phyloP scores from a whole-genome alignment of 2,329 filamentous ascomycete genomes.

The Lachnellula arida region DNA sequence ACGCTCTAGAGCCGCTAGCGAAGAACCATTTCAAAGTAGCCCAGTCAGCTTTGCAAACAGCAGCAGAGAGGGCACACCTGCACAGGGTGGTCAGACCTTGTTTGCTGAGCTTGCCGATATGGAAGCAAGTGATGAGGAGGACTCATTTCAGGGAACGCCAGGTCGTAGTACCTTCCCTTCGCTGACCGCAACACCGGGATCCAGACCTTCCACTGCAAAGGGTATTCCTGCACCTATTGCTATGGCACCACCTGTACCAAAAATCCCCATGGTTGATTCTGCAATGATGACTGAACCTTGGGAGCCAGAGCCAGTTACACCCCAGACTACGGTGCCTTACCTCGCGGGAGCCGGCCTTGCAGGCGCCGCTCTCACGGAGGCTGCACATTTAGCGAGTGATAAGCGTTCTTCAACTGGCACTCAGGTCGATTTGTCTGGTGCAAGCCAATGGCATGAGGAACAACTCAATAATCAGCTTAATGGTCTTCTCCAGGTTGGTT shows the following conservation, averaged over 20 bases:
- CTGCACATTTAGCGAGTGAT: constrained; percentile 11
- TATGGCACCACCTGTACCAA: constrained; percentile 46
- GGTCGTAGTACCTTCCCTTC: constrained; percentile 43
- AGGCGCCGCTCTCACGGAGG: constrained; percentile 16
- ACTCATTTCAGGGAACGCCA: constrained; percentile 51
- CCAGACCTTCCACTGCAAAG: constrained; percentile 29
- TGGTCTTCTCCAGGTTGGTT: constrained; percentile 10
- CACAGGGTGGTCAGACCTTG: constrained; percentile 65
- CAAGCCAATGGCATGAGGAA: constrained; percentile 30
- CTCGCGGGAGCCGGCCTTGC: constrained; percentile 14
- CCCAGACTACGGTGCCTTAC: constrained; percentile 18
- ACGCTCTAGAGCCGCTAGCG: constrained; percentile 56
- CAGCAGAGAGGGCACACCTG: constrained; percentile 45
- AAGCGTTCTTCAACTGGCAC: constrained; percentile 19
- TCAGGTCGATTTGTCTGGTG: constrained; percentile 24
- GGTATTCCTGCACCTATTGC: constrained; percentile 40
- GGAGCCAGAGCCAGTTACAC: constrained; percentile 31
- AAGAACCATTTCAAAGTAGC: constrained; percentile 56
- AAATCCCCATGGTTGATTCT: constrained; percentile 52
- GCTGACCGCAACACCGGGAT: constrained; percentile 39
- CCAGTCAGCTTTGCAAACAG: constrained; percentile 52
- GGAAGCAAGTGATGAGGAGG: constrained; percentile 66
- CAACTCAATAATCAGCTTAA: constrained; percentile 14
- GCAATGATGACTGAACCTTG: constrained; percentile 58
- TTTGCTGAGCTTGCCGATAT: constrained; percentile 87